phyloP scores from a whole-genome alignment of 1,284 basidiomycete species.

The Cryptococcus sp. region DNA sequence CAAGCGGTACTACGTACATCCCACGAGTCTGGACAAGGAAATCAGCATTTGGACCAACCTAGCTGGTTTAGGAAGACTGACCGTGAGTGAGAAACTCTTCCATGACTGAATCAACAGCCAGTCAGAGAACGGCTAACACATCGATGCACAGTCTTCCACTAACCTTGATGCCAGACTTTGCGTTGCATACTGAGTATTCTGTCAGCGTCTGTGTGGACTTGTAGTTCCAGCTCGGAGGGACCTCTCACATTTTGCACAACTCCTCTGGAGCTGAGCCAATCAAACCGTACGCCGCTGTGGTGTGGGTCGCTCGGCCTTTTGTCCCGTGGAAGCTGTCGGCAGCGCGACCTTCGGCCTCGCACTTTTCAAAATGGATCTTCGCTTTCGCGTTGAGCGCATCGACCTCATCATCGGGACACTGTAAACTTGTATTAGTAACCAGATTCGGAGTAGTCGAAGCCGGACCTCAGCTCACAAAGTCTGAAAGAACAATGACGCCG shows the following conservation, averaged over 20 bases:
- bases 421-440: background rate
- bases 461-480: slow-evolving; percentile 12
- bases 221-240: background rate
- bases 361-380: slow-evolving; percentile 18
- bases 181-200: slow-evolving; percentile 14
- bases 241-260: slow-evolving; percentile 18
- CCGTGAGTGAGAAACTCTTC: slow-evolving; percentile 23
- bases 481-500: slow-evolving; percentile 27
- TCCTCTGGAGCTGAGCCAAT: slow-evolving; percentile 23
- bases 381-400: slow-evolving; percentile 25
- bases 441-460: background rate
- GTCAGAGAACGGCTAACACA: background rate
- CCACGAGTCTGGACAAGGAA: slow-evolving; percentile 17
- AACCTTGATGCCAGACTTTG: slow-evolving; percentile 23
- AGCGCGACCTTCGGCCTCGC: slow-evolving; percentile 13
- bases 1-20: slow-evolving; percentile 18
- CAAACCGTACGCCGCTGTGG: slow-evolving; percentile 21
- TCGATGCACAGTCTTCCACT: background rate
- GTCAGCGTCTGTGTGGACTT: background rate
- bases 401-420: slow-evolving; percentile 22
- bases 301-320: slow-evolving; percentile 16
- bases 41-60: background rate
- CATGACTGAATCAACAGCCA: slow-evolving; percentile 14
- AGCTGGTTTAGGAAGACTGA: slow-evolving; percentile 1
- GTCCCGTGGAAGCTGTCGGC: slow-evolving; percentile 18